Conservation (phyloP, 129 eudicot genomes). For the Logfia minima region DNA sequence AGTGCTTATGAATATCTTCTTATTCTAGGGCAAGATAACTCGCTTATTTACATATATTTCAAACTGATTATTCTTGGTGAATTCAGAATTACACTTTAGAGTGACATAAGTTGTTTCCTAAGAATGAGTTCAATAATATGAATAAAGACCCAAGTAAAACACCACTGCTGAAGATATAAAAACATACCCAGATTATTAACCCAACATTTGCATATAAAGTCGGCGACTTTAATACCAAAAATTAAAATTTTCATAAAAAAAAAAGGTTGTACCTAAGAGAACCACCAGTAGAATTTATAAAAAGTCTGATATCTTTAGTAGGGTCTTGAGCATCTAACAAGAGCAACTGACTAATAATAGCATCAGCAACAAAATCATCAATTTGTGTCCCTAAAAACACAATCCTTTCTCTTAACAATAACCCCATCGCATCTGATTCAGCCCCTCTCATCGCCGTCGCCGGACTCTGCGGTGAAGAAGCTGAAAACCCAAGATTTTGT, state of each 20-base stretch:
- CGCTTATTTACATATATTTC: no score
- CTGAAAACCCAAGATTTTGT: constrained; percentile 10
- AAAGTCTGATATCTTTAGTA: constrained; percentile 73
- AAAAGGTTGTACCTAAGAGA: constrained; percentile 54
- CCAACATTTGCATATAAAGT: not conserved
- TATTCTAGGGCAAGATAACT: no score
- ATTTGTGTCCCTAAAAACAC: constrained; percentile 71
- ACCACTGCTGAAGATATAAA: not conserved
- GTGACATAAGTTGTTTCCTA: no score
- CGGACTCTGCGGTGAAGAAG: constrained; percentile 62
- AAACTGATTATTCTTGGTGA: no score
- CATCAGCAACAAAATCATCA: constrained; percentile 91
- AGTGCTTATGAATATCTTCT: no score
- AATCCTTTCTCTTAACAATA: constrained; percentile 74
- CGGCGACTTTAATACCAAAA: not conserved
- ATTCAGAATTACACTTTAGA: no score
- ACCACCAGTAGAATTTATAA: constrained; percentile 84
- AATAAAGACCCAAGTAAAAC: no score
- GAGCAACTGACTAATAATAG: constrained; percentile 81
- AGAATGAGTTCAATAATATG: no score
- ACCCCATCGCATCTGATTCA: constrained; percentile 75
- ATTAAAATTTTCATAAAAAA: not conserved
- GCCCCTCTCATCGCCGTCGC: constrained; percentile 69
- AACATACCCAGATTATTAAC: not conserved
- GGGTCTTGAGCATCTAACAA: constrained; percentile 86